Evolutionary conservation across 345 rosid genomes (phyloP).

Genomic region (Camelina laxa): DNA sequence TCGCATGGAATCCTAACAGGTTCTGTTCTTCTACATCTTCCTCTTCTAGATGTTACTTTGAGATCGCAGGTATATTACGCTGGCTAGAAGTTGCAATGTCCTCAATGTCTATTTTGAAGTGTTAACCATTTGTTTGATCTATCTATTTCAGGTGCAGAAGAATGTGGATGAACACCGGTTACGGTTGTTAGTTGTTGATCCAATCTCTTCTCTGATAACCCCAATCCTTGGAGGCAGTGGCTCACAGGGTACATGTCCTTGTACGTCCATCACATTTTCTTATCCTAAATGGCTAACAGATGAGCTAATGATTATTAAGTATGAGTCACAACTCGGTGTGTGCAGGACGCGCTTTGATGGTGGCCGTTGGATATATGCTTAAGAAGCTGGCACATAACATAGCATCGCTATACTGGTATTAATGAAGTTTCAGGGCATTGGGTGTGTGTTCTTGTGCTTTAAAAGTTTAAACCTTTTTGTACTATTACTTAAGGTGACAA

Average conservation of each 20-base stretch:
- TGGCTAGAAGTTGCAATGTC: slow-evolving; percentile 27
- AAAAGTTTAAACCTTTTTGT: neutral
- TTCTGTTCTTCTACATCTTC: slow-evolving; percentile 11
- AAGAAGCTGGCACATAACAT: slow-evolving; percentile 81
- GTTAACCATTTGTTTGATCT: slow-evolving; percentile 2
- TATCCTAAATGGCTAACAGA: slow-evolving; percentile 5
- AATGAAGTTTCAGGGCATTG: slow-evolving; percentile 6
- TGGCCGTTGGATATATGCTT: slow-evolving; percentile 68
- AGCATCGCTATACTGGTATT: slow-evolving; percentile 67
- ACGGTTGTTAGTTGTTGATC: slow-evolving; percentile 68
- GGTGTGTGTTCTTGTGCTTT: slow-evolving; percentile 25
- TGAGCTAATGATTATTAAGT: neutral
- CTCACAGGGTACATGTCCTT: slow-evolving; percentile 63
- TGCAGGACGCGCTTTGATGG: slow-evolving; percentile 81
- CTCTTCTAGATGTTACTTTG: slow-evolving; percentile 49
- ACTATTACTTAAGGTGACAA: slow-evolving; percentile 60
- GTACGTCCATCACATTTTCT: slow-evolving; percentile 29
- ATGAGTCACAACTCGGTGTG: slow-evolving; percentile 18
- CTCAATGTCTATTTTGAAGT: slow-evolving; percentile 2
- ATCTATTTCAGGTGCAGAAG: slow-evolving; percentile 45
- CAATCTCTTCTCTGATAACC: slow-evolving; percentile 73
- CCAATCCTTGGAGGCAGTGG: slow-evolving; percentile 76
- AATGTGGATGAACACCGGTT: slow-evolving; percentile 42
- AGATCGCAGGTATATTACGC: slow-evolving; percentile 60
- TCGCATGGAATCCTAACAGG: slow-evolving; percentile 66